Percentiles rank a stretch among this genome's conserved stretches.
phyloP scores from a whole-genome alignment of 257 asterid species.

The Capsicum baccatum region DNA sequence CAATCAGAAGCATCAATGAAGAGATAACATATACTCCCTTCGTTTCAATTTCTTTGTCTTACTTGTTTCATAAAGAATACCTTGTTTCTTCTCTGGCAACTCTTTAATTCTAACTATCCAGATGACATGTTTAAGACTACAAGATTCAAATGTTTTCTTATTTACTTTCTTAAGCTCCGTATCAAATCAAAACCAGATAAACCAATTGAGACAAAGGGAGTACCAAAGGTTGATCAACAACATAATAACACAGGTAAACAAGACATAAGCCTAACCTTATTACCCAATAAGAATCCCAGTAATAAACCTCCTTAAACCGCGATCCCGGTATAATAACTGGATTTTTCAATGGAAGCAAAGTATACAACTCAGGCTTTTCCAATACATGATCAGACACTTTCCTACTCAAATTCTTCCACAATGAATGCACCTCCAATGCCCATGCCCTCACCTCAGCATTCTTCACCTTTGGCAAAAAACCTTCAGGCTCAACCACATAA shows the following conservation, averaged over 20 bases:
- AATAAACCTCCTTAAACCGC: constrained; percentile 83
- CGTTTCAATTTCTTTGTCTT: too few relatives aligned
- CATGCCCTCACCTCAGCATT: constrained; percentile 61
- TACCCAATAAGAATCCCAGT: constrained; percentile 97
- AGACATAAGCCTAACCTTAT: constrained; percentile 57
- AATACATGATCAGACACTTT: constrained; percentile 64
- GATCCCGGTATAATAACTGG: constrained; percentile 90
- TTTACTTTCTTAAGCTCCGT: too few relatives aligned
- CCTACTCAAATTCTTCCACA: constrained; percentile 86
- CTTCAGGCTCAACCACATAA: constrained; percentile 59
- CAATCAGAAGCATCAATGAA: not conserved
- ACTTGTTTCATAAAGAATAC: too few relatives aligned
- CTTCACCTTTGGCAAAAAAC: constrained; percentile 63
- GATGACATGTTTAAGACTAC: too few relatives aligned
- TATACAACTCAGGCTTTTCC: constrained; percentile 56
- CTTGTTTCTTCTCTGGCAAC: too few relatives aligned
- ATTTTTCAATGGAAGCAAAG: constrained; percentile 72
- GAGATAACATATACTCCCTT: not conserved
- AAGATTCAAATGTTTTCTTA: too few relatives aligned
- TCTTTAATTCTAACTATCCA: too few relatives aligned
- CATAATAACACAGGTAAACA: not conserved
- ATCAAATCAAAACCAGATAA: too few relatives aligned
- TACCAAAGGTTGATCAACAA: not conserved
- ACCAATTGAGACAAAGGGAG: too few relatives aligned
- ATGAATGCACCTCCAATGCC: constrained; percentile 78